Evolutionary conservation across 2,329 filamentous ascomycete species (phyloP).

Genomic region (Penicillium sumatraense): DNA sequence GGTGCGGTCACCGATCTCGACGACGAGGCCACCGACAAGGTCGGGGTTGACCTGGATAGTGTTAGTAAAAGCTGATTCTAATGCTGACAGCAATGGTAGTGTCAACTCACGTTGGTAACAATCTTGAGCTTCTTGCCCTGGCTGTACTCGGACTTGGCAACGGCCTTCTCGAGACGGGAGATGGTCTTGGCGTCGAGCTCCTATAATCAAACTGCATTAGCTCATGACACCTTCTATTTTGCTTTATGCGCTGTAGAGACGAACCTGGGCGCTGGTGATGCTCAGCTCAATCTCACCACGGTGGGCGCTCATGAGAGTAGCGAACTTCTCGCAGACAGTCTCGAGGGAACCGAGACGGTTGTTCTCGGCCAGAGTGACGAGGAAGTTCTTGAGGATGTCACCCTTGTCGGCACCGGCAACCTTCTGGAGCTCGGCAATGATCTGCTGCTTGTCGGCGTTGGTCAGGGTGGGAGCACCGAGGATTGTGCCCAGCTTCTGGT

Average conservation of each 20-base stretch:
- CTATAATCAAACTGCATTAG: slow-evolving; percentile 47
- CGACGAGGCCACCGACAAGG: slow-evolving; percentile 88
- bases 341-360: slow-evolving; percentile 86
- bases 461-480: slow-evolving; percentile 80
- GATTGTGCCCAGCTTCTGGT: slow-evolving; percentile 77
- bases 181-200: slow-evolving; percentile 87
- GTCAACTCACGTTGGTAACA: slow-evolving; percentile 73
- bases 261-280: slow-evolving; percentile 87
- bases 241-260: slow-evolving; percentile 29
- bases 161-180: slow-evolving; percentile 80
- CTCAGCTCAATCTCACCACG: slow-evolving; percentile 91
- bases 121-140: slow-evolving; percentile 98
- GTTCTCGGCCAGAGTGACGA: slow-evolving; percentile 89
- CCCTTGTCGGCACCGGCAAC: slow-evolving; percentile 71
- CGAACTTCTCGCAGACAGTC: slow-evolving; percentile 86
- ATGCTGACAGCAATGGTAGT: background rate
- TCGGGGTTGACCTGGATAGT: slow-evolving; percentile 80
- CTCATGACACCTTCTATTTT: too few relatives aligned
- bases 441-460: slow-evolving; percentile 78
- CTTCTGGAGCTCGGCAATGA: slow-evolving; percentile 88
- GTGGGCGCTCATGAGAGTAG: slow-evolving; percentile 81
- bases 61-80: background rate
- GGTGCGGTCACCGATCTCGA: slow-evolving; percentile 96
- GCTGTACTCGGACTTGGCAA: slow-evolving; percentile 86
- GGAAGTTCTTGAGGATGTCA: slow-evolving; percentile 92